Evolutionary conservation across 352 stramenopile species (phyloP).

Genomic region (Pythium phragmitis): DNA sequence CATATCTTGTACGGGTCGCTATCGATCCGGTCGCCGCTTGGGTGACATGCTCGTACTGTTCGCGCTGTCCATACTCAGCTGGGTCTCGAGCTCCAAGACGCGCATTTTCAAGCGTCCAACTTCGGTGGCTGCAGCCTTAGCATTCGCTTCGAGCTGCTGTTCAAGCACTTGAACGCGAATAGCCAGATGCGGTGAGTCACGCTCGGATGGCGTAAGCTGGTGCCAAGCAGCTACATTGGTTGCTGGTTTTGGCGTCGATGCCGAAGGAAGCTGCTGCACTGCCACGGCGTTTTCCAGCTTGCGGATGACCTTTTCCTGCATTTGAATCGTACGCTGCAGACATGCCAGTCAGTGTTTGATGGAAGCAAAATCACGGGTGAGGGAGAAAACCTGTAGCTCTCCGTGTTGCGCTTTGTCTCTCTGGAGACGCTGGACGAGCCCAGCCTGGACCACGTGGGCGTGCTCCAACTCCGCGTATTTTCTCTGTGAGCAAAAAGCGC

Average conservation of each 20-base stretch:
- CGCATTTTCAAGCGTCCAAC: slow-evolving; percentile 59
- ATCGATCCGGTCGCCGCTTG: not conserved
- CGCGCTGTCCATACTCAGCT: slow-evolving; percentile 8
- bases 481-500: slow-evolving; percentile 13
- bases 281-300: slow-evolving; percentile 73
- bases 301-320: slow-evolving; percentile 80
- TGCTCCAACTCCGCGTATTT: slow-evolving; percentile 58
- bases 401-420: slow-evolving; percentile 50
- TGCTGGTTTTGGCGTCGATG: not conserved
- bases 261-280: not conserved
- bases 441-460: slow-evolving; percentile 65
- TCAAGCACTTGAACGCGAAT: slow-evolving; percentile 68
- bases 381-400: slow-evolving; percentile 23
- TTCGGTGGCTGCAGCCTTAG: slow-evolving; percentile 52
- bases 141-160: slow-evolving; percentile 65
- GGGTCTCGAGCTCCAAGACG: slow-evolving; percentile 61
- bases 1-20: not conserved
- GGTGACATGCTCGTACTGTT: not conserved
- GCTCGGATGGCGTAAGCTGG: not conserved
- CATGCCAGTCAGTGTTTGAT: slow-evolving; percentile 1
- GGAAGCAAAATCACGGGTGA: too few species aligned
- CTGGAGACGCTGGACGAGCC: slow-evolving; percentile 66
- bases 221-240: not conserved
- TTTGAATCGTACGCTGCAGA: slow-evolving; percentile 54
- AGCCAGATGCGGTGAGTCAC: slow-evolving; percentile 30